Base-by-base conservation (phyloP, 2,329 filamentous ascomycete genomes). In the Fusarium miscanthi region DNA sequence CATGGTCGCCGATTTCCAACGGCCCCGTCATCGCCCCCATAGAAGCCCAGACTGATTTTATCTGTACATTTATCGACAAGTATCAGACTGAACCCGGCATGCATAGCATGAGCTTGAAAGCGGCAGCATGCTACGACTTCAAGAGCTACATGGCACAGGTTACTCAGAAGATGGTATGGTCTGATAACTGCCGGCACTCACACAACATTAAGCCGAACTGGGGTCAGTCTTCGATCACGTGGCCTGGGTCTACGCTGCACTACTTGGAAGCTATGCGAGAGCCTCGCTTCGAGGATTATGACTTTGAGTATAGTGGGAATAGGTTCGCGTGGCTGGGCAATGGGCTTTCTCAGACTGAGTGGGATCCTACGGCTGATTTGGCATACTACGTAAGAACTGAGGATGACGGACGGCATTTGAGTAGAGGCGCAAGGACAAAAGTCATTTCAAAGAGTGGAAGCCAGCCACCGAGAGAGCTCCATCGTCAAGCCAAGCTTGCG, bases 111-210 rank as follows among this genome's bases (percentile, higher is more conserved):
- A 57, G 45, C 2, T 48, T 70, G 6, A 70, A 71, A 12, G 66
- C 63, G 8, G 56, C 54, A 17, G 65, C 49, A 11, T 66, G 48
- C 21, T 51, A 66, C 6, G 65, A 68, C 12, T 71, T 71, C 35
- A 71, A 70, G 27, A 21, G 35, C 3, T 71, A 71, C 30, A 54
- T 70, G n/a, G 66, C 69, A 1, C 42, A 67, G 8, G 66, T 59
- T 1, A 63, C 66, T 8, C 45, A 59, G n/a, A 70, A 66, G 23
- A 71, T 71, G 66, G 69, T 71, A 6, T 71, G 69, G 69, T 71
- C 69, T 8, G 62, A 70, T 12, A 45, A 43, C 11, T 71, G 62
- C 38, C 69, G 67, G 2, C 65, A 71, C 10, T 62, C 68, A 23
- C 69, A 72, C 2, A 72, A 68, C 25, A 57, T 71, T 14, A 59